A percentile compares a stretch with the other conserved stretches of the same genome.
Conservation (phyloP, 179 eudicot genomes). For the Dionaea muscipula region DNA sequence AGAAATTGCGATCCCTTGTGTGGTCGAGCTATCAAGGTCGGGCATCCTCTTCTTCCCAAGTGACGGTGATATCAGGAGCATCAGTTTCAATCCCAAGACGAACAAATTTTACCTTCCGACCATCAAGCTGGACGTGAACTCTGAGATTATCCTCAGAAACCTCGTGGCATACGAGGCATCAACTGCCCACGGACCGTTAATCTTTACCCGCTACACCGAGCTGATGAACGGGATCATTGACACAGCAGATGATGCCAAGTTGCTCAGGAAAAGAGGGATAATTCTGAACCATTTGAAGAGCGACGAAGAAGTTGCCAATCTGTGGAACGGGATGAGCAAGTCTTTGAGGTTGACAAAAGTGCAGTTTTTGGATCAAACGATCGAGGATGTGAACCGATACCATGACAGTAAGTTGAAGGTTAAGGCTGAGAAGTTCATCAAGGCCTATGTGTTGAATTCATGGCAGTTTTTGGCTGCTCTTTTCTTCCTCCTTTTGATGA, state of each 20-base stretch:
- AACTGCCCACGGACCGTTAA: background rate
- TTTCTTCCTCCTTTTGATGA: constrained; percentile 8
- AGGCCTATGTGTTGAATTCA: constrained; percentile 6
- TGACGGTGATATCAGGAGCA: background rate
- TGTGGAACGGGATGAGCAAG: constrained; percentile 13
- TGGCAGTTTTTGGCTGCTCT: constrained; percentile 8
- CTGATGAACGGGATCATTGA: constrained; percentile 12
- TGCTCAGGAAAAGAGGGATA: constrained; percentile 11
- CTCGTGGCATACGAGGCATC: constrained; percentile 3
- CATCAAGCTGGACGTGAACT: constrained; percentile 1
- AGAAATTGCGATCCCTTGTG: constrained; percentile 3
- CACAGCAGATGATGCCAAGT: constrained; percentile 1
- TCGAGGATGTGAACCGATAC: constrained; percentile 9
- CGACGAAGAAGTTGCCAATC: constrained; percentile 8
- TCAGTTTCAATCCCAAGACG: background rate
- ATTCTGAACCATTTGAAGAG: constrained; percentile 9
- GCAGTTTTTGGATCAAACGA: constrained; percentile 5
- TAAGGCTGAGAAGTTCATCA: constrained; percentile 4
- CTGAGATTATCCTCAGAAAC: background rate
- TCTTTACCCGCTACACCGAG: constrained; percentile 1
- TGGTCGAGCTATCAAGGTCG: background rate
- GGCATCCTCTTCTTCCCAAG: background rate
- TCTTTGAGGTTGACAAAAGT: constrained; percentile 5
- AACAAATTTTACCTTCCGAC: background rate
- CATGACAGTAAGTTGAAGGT: constrained; percentile 4